Evolutionary conservation across 1,139 yeast genomes (phyloP).

Genomic region (Zygoascus sp.): DNA sequence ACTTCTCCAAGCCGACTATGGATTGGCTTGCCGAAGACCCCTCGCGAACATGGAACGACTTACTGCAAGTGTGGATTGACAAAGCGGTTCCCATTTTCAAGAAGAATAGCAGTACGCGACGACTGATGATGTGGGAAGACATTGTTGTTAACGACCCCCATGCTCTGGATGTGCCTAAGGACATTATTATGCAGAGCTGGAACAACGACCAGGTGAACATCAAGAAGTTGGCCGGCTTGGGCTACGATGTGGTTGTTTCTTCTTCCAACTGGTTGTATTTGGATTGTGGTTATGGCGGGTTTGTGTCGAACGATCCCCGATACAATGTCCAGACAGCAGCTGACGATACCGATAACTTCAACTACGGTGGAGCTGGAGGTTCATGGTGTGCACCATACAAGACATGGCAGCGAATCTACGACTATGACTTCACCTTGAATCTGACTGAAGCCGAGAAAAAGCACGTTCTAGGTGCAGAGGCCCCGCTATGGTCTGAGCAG

Average conservation of each 20-base stretch:
- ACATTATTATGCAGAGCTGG: constrained; percentile 45
- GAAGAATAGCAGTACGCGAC: constrained; percentile 22
- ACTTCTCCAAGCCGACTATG: constrained; percentile 33
- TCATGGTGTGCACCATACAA: constrained; percentile 52
- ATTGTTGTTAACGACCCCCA: constrained; percentile 30
- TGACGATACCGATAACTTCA: constrained; percentile 35
- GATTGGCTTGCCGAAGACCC: constrained; percentile 36
- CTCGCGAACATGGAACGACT: constrained; percentile 34
- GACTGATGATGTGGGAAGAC: constrained; percentile 49
- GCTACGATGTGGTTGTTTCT: constrained; percentile 46
- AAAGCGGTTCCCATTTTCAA: constrained; percentile 38
- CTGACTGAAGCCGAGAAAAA: constrained; percentile 37
- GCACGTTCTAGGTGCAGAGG: constrained; percentile 46
- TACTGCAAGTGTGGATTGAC: constrained; percentile 43
- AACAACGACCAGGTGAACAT: constrained; percentile 33
- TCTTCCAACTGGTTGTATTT: constrained; percentile 40
- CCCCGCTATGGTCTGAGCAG: constrained; percentile 46
- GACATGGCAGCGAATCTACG: constrained; percentile 47
- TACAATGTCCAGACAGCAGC: constrained; percentile 30
- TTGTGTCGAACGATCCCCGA: constrained; percentile 40
- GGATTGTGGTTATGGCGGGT: constrained; percentile 48
- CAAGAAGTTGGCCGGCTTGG: constrained; percentile 36
- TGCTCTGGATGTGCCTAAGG: constrained; percentile 32
- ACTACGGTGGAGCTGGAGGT: constrained; percentile 39
- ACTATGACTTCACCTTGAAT: constrained; percentile 38